Percentiles rank a stretch among this genome's conserved stretches.
Evolutionary conservation across 345 rosid genomes (phyloP).

Genomic region (Eucalyptus cloeziana): DNA sequence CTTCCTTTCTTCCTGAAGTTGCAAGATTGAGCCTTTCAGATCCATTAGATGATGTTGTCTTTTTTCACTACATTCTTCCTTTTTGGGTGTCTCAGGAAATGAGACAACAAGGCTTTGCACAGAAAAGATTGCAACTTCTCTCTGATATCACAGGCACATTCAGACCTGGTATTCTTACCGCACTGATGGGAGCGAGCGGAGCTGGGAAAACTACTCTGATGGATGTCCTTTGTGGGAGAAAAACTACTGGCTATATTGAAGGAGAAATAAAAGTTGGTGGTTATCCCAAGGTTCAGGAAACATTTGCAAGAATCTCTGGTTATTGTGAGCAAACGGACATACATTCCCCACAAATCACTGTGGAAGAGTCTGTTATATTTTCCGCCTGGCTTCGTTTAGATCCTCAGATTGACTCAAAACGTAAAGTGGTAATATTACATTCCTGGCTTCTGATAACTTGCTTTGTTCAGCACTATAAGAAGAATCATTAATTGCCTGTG

Average conservation of each 20-base stretch:
- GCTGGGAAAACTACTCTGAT: slow-evolving; percentile 29
- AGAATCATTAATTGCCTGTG: not conserved
- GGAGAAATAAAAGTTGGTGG: slow-evolving; percentile 66
- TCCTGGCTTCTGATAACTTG: not conserved
- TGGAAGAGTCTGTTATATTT: slow-evolving; percentile 55
- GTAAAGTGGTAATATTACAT: slow-evolving; percentile 34
- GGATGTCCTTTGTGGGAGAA: slow-evolving; percentile 38
- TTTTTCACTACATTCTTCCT: not conserved
- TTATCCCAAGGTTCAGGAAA: slow-evolving; percentile 53
- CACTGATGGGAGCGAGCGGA: slow-evolving; percentile 81
- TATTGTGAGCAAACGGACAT: slow-evolving; percentile 78
- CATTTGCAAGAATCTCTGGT: slow-evolving; percentile 76
- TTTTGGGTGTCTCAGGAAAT: slow-evolving; percentile 24
- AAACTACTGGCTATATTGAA: slow-evolving; percentile 59
- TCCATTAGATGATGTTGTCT: not conserved
- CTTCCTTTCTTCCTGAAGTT: not conserved
- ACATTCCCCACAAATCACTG: slow-evolving; percentile 66
- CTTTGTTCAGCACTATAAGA: not conserved
- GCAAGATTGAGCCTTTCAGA: not conserved
- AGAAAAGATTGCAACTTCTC: slow-evolving; percentile 51
- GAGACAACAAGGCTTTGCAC: slow-evolving; percentile 28
- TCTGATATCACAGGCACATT: slow-evolving; percentile 50
- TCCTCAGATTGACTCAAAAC: slow-evolving; percentile 32
- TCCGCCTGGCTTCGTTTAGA: slow-evolving; percentile 78
- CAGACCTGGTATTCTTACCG: slow-evolving; percentile 70